Conservation (phyloP, 2,329 filamentous ascomycete genomes). For the Tolypocladium tropicale region DNA sequence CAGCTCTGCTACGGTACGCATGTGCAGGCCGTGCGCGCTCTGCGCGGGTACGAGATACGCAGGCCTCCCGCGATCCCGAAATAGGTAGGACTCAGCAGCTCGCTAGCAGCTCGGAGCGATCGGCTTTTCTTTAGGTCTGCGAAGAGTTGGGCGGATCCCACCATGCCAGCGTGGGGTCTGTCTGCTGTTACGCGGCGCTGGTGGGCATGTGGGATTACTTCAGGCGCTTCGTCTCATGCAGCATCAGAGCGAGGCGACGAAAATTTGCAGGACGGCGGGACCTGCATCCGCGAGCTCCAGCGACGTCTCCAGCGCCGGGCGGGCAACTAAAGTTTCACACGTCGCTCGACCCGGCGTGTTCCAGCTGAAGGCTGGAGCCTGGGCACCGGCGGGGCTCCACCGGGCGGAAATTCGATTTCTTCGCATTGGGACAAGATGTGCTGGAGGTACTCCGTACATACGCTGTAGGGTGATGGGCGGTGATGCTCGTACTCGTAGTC, state of each 20-base stretch:
- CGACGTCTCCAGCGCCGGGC: neutral
- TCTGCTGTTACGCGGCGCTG: neutral
- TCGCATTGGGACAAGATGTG: neutral
- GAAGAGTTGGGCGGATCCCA: neutral
- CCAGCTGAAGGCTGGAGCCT: neutral
- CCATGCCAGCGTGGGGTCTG: neutral
- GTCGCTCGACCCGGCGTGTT: neutral
- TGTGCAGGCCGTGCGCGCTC: neutral
- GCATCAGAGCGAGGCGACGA: neutral
- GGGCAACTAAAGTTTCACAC: neutral
- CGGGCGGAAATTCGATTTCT: neutral
- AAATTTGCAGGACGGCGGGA: too few relatives aligned
- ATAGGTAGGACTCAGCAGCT: neutral
- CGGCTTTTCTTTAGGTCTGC: neutral
- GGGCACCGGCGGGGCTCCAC: neutral
- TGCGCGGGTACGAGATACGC: neutral
- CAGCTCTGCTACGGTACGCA: neutral
- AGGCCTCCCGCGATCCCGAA: neutral
- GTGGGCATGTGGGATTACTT: too few relatives aligned
- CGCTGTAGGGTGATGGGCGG: too few relatives aligned
- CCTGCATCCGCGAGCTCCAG: neutral
- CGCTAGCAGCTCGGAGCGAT: neutral
- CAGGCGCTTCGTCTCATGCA: neutral
- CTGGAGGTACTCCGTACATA: too few relatives aligned
- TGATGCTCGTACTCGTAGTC: too few relatives aligned